A percentile compares a stretch with the other conserved stretches of the same genome.
These are phyloP conservation scores for Hippophae rhamnoides DNA, from an alignment of 306 rosid species.

Conservation along the genomic window DNA sequence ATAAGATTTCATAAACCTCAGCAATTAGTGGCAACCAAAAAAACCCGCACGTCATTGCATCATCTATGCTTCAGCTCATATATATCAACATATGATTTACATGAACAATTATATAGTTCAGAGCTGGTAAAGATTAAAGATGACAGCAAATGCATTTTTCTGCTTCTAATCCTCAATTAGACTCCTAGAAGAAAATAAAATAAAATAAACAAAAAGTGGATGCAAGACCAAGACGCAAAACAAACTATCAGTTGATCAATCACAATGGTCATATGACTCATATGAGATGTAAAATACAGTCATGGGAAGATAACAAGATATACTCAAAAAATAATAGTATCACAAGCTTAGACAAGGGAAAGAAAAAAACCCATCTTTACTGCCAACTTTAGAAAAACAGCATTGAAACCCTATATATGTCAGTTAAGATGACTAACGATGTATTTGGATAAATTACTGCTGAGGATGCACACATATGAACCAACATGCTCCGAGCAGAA, in stretches of 20 bases:
- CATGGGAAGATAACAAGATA: slow-evolving; percentile 1
- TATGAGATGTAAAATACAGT: neutral
- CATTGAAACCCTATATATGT: slow-evolving; percentile 33
- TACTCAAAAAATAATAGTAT: neutral
- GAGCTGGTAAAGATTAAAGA: too few relatives aligned
- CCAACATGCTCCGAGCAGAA: slow-evolving; percentile 28
- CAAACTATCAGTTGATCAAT: slow-evolving; percentile 3
- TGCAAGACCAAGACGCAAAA: slow-evolving; percentile 1
- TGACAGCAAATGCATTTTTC: too few relatives aligned
- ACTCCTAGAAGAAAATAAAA: neutral
- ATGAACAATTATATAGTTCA: too few relatives aligned
- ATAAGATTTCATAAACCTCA: neutral
- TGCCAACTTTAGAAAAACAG: slow-evolving; percentile 17
- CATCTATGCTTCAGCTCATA: too few relatives aligned
- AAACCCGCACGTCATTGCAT: neutral
- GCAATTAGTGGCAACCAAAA: neutral
- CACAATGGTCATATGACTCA: slow-evolving; percentile 5
- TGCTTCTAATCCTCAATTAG: too few relatives aligned
- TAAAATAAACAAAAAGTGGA: neutral
- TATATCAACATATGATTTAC: too few relatives aligned
- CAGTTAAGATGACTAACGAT: slow-evolving; percentile 31
- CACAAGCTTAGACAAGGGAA: slow-evolving; percentile 8
- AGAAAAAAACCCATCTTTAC: neutral
- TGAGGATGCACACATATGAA: slow-evolving; percentile 29
- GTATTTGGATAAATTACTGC: slow-evolving; percentile 31